Base-by-base conservation (phyloP, 305 asterid genomes). In the Plantago rigida region DNA sequence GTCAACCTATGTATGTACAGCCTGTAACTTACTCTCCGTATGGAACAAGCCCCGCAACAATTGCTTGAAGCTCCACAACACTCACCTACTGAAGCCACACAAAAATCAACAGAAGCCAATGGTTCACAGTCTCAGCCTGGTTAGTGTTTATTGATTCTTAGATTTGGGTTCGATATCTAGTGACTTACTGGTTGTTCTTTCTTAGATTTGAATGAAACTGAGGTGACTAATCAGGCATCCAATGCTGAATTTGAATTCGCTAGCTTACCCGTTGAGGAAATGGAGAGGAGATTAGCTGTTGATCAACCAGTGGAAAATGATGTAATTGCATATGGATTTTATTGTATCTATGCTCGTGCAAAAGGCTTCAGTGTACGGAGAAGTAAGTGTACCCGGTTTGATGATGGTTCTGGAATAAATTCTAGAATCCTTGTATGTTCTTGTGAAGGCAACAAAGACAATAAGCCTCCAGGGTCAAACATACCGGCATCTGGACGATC, bases 331-430 rank as follows among this genome's bases (percentile, higher is more conserved):
- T 22, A 60, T 13, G 51, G 36, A 13, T 9, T 47, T 2, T 62
- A 36, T 50, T 50, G 13, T 62, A 39, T 31, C 39, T 62, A 62
- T 39, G 67, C 59, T 9, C 48, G 24, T 28, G 56, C 66, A 15
- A 36, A 62, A 62, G 47, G 66, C 11, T 61, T 48, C 13, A 48
- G 36, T 31, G 57, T 61, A 0, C 34, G 45, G 19, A 50, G 28
- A 8, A 34, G 19, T 6, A 42, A 48, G 15, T 3, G 5, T 3
- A n/a, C 45, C 13, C 15, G 57, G 15, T 52, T 24, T 52, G n/a
- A n/a, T 2, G 39, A 52, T 24, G 57, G 41, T 8, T 52, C 57
- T 10, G 41, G 57, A 24, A 52, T 52, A 24, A 5, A 9, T 0
- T n/a, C 57, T 11, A 52, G n/a, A n/a, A 13, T n/a, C 29, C 26